Evolutionary conservation across 78 protist species (phyloP), one percentile per base, ranked within the genome.

Genomic region (Dictyostelium brefeldianum): DNA sequence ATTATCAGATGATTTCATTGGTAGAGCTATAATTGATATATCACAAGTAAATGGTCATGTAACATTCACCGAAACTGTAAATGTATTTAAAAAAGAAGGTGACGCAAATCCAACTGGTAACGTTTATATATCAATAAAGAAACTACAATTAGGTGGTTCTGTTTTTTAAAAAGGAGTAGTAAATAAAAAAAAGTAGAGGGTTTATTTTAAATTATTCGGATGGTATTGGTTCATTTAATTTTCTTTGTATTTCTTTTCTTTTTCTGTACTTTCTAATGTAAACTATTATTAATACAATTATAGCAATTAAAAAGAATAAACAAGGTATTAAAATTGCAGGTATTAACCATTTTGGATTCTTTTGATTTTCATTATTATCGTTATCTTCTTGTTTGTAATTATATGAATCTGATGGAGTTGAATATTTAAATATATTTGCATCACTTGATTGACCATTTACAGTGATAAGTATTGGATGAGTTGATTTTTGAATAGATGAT

Each of bases 151-250:
- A n/a, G n/a, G n/a, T n/a, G n/a, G n/a, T n/a, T n/a, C n/a, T n/a
- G n/a, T n/a, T n/a, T n/a, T n/a, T n/a, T n/a, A n/a, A n/a, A n/a
- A n/a, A n/a, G n/a, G n/a, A n/a, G n/a, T n/a, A n/a, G n/a, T n/a
- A n/a, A n/a, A n/a, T n/a, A n/a, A n/a, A n/a, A n/a, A n/a, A n/a
- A n/a, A n/a, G n/a, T n/a, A n/a, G n/a, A n/a, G n/a, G n/a, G n/a
- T n/a, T n/a, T 62, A 9, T 62, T 11, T 62, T 62, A 22, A 8
- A 17, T 67, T 27, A 62, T 62, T 62, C 70, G 12, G 31, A 17
- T 62, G 70, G 70, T 62, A 62, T 62, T 22, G 70, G 70, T 62
- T 67, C 75, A 67, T 67, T 67, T 67, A 67, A 67, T 67, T 43
- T 67, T 67, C 36, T 67, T 67, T 67, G 75, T 29, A 67, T 67